Conservation (phyloP, 2,329 filamentous ascomycete species). For the Oidium heveae region DNA sequence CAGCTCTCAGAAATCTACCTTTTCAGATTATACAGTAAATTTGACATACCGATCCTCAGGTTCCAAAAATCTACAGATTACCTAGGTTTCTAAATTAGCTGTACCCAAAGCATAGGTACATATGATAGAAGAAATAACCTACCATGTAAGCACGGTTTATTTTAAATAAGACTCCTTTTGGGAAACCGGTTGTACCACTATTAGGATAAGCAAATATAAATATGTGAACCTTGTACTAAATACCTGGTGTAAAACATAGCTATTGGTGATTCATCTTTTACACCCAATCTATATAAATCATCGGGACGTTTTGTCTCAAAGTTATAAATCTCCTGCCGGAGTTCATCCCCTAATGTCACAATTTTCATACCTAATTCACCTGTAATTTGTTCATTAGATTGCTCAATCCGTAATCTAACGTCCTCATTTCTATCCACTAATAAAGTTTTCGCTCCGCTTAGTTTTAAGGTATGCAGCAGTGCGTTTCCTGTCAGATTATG, state of each 20-base stretch:
- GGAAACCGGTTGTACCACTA: conserved; percentile 49
- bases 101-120: too few species aligned
- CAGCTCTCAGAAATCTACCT: conserved; percentile 8
- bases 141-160: background rate
- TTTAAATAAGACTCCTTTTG: conserved; percentile 43
- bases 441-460: conserved; percentile 28
- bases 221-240: too few species aligned
- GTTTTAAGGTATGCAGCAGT: conserved; percentile 36
- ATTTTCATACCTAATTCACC: conserved; percentile 25
- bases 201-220: background rate
- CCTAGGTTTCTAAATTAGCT: too few species aligned
- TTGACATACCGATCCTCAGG: conserved; percentile 15
- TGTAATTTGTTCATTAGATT: conserved; percentile 25
- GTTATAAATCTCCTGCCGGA: conserved; percentile 23
- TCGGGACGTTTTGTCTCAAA: conserved; percentile 21
- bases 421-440: conserved; percentile 30
- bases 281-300: conserved; percentile 26
- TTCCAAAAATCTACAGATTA: background rate
- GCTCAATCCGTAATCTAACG: conserved; percentile 30
- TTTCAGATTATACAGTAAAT: background rate
- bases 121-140: too few species aligned
- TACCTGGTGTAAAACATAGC: conserved; percentile 45
- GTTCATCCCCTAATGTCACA: conserved; percentile 23
- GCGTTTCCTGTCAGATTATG: conserved; percentile 39
- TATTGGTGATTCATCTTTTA: conserved; percentile 28